These are phyloP conservation scores for Bauhinia variegata DNA, from an alignment of 306 rosid species.

Conservation along the genomic window DNA sequence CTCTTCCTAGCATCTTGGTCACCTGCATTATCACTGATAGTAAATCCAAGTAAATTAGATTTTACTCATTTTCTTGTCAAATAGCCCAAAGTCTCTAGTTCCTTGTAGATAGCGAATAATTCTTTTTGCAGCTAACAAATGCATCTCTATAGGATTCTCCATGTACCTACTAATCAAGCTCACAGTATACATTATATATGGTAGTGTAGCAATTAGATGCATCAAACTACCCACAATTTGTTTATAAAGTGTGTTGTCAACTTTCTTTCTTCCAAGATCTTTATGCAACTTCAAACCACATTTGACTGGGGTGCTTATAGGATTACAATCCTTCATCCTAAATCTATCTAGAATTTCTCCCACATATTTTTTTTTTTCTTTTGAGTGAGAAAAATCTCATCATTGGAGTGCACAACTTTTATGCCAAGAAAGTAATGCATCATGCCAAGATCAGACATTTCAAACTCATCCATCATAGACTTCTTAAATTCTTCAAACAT, in stretches of 20 bases:
- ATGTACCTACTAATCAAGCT: constrained; percentile 7
- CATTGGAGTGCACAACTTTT: not conserved
- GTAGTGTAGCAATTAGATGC: constrained; percentile 15
- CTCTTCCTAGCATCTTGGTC: constrained; percentile 9
- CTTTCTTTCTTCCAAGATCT: not conserved
- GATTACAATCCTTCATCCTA: not conserved
- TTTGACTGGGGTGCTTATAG: not conserved
- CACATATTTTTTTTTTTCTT: constrained; percentile 11
- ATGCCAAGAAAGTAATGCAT: constrained; percentile 5
- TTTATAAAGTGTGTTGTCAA: not conserved
- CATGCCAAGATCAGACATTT: constrained; percentile 2
- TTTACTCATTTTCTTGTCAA: constrained; percentile 7
- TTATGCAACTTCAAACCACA: not conserved
- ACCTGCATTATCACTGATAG: not conserved
- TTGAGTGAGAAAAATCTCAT: constrained; percentile 18
- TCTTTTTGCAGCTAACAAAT: constrained; percentile 7
- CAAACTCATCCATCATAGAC: constrained; percentile 9
- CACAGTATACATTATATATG: not conserved
- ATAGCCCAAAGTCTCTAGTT: not conserved
- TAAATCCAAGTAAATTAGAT: not conserved
- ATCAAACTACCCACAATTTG: constrained; percentile 7
- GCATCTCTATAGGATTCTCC: not conserved
- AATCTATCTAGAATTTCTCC: not conserved
- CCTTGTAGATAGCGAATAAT: not conserved
- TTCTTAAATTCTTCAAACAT: constrained; percentile 1